These are phyloP conservation scores for Rubia tinctorum DNA, from an alignment of 305 asterid species.

Conservation along the genomic window DNA sequence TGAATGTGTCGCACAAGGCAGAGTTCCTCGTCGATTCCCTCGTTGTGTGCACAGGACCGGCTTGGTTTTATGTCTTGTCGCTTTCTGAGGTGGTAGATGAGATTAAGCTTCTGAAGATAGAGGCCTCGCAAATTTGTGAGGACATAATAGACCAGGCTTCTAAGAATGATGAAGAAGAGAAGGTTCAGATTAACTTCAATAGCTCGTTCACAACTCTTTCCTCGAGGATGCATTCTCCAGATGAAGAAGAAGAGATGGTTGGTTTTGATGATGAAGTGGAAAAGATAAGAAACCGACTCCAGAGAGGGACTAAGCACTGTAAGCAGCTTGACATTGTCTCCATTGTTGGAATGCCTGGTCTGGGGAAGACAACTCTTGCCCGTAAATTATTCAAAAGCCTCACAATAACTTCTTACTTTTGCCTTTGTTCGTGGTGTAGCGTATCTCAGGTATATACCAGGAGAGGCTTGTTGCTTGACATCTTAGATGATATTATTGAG, in stretches of 20 bases:
- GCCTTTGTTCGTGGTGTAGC: not conserved
- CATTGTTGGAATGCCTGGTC: not conserved
- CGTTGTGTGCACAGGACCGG: not conserved
- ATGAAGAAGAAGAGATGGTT: conserved; percentile 2
- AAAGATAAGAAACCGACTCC: not conserved
- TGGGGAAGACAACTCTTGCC: conserved; percentile 1
- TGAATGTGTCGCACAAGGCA: not conserved
- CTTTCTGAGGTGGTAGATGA: conserved; percentile 1
- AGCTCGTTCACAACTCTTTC: not conserved
- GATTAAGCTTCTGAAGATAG: not conserved
- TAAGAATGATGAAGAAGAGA: not conserved
- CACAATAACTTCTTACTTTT: not conserved
- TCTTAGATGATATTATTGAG: not conserved
- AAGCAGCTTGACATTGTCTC: not conserved
- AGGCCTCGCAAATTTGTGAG: not conserved
- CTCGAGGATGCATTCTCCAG: not conserved
- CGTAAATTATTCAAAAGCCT: not conserved
- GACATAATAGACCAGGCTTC: not conserved
- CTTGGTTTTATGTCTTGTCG: not conserved
- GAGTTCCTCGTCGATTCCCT: not conserved
- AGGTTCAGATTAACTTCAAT: not conserved
- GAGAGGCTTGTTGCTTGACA: not conserved
- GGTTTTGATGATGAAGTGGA: not conserved
- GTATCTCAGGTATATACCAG: conserved; percentile 3
- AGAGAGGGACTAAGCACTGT: not conserved